Conservation (phyloP, 2,329 filamentous ascomycete genomes). For the Oidium heveae region DNA sequence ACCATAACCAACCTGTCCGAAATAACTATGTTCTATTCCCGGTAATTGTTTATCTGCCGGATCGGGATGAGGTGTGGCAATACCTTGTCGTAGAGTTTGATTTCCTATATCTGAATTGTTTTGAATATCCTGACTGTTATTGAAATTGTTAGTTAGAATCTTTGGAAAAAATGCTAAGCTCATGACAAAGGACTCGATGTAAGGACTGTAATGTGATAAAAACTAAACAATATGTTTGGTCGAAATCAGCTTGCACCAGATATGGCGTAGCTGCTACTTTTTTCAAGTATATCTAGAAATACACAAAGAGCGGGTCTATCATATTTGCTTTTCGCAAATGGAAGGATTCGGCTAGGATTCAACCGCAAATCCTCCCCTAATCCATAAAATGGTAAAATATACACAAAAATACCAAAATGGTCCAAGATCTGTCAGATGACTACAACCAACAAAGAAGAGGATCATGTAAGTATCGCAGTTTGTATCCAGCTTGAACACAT, state of each 20-base stretch:
- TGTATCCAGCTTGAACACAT: too few species aligned
- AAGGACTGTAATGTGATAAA: too few species aligned
- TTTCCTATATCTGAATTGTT: conserved; percentile 51
- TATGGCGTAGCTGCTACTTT: too few species aligned
- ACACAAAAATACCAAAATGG: too few species aligned
- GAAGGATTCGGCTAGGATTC: not conserved
- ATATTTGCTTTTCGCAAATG: not conserved
- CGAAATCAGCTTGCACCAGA: too few species aligned
- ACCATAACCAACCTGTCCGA: conserved; percentile 95
- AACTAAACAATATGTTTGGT: too few species aligned
- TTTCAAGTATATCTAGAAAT: not conserved
- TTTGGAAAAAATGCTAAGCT: not conserved
- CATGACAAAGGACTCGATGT: not conserved
- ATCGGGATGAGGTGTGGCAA: conserved; percentile 84
- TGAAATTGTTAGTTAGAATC: conserved; percentile 10
- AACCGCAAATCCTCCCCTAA: not conserved
- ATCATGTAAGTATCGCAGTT: too few species aligned
- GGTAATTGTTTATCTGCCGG: conserved; percentile 84
- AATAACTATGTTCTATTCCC: conserved; percentile 85
- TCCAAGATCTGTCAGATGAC: too few species aligned
- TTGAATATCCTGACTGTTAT: conserved; percentile 35
- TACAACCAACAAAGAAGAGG: too few species aligned
- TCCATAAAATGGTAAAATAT: too few species aligned
- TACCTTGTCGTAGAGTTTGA: conserved; percentile 57
- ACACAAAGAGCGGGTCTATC: not conserved